Evolutionary conservation across 2,329 filamentous ascomycete species (phyloP).

Genomic region (Cyclaneusma minus): DNA sequence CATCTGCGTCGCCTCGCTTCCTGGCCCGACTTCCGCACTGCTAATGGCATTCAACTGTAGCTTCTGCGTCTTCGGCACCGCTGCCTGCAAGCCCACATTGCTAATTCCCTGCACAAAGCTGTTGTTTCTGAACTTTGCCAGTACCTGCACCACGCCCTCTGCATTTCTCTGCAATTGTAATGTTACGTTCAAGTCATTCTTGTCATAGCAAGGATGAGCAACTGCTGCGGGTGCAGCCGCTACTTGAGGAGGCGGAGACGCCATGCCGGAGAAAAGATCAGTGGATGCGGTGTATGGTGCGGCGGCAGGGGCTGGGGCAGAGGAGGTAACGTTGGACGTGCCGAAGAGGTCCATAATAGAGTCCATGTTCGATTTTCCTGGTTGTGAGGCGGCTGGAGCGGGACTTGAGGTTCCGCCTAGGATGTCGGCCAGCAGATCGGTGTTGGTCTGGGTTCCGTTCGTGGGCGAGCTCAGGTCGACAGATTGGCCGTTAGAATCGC

Average conservation of each 20-base stretch:
- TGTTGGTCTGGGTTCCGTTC: conserved; percentile 50
- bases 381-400: conserved; percentile 25
- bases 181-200: conserved; percentile 68
- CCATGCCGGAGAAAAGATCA: conserved; percentile 33
- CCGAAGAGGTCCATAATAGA: conserved; percentile 89
- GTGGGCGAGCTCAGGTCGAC: conserved; percentile 35
- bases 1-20: conserved; percentile 72
- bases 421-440: conserved; percentile 83
- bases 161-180: conserved; percentile 74
- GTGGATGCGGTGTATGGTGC: conserved; percentile 26
- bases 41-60: conserved; percentile 85
- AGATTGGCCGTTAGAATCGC: conserved; percentile 51
- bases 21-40: conserved; percentile 57
- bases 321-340: conserved; percentile 26
- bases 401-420: conserved; percentile 55
- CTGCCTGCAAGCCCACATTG: conserved; percentile 75
- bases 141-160: conserved; percentile 64
- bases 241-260: conserved; percentile 33
- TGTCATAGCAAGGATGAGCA: conserved; percentile 64
- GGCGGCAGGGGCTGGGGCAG: conserved; percentile 30
- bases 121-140: conserved; percentile 70
- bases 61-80: conserved; percentile 92
- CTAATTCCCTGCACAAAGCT: conserved; percentile 50
- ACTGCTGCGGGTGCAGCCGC: conserved; percentile 26
- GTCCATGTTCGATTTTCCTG: conserved; percentile 40